A percentile compares a stretch with the other conserved stretches of the same genome.
Conservation (phyloP, 73 alveolate species). For the Symbiodinium pilosum region DNA sequence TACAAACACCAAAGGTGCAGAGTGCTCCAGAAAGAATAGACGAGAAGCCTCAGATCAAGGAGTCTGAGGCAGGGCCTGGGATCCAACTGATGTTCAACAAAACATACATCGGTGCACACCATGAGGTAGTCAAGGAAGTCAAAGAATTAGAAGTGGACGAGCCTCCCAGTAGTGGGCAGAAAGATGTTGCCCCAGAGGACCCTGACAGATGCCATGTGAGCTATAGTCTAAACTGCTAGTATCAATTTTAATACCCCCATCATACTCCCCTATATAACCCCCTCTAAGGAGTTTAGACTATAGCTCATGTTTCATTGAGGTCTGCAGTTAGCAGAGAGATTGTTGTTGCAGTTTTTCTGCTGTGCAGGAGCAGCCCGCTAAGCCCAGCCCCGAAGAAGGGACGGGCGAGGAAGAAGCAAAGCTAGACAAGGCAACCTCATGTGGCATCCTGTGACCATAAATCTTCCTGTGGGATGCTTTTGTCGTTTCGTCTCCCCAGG, state of each 20-base stretch:
- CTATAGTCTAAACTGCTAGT: too few species aligned
- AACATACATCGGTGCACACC: too few species aligned
- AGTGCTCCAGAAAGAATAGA: conserved; percentile 8
- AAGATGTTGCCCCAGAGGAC: neutral
- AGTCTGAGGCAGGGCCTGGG: conserved; percentile 10
- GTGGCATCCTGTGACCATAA: too few species aligned
- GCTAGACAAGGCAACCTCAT: neutral
- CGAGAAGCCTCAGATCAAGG: neutral
- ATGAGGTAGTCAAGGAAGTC: conserved; percentile 4
- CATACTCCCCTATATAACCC: too few species aligned
- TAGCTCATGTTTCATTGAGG: neutral
- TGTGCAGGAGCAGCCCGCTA: neutral
- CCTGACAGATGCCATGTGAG: neutral
- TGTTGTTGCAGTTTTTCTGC: neutral
- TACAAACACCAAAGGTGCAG: conserved; percentile 17
- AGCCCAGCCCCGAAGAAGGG: neutral
- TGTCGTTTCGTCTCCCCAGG: neutral
- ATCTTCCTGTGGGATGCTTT: too few species aligned
- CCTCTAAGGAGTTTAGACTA: too few species aligned
- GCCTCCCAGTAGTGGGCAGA: neutral
- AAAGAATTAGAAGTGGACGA: neutral
- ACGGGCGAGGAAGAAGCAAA: neutral
- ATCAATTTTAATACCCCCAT: too few species aligned
- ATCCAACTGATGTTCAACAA: too few species aligned
- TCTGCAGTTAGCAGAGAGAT: neutral